These are phyloP conservation scores for Alternaria arbusti DNA, from an alignment of 2,329 filamentous ascomycete genomes.

Conservation along the genomic window DNA sequence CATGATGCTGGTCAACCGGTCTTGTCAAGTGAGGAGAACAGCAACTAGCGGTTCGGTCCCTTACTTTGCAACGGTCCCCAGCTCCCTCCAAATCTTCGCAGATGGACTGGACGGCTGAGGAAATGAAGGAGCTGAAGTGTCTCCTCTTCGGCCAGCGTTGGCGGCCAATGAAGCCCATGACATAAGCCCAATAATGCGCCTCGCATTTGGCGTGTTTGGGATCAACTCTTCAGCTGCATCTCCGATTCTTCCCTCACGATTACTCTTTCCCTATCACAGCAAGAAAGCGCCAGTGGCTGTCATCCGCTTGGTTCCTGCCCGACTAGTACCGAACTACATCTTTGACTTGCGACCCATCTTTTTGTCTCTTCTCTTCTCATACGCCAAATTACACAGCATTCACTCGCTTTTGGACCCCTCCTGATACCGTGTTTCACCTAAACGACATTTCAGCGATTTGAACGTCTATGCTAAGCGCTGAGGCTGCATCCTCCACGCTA, in stretches of 20 bases:
- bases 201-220: conserved; percentile 38
- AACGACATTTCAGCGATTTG: conserved; percentile 34
- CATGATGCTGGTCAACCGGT: neutral
- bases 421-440: conserved; percentile 39
- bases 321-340: conserved; percentile 15
- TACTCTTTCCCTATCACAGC: conserved; percentile 20
- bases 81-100: conserved; percentile 9
- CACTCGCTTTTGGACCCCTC: conserved; percentile 29
- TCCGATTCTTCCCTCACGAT: conserved; percentile 18
- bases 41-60: conserved; percentile 10
- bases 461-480: conserved; percentile 41
- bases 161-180: conserved; percentile 34
- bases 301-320: conserved; percentile 26
- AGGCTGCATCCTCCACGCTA: conserved; percentile 34
- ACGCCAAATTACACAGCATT: conserved; percentile 27
- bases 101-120: conserved; percentile 18
- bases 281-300: conserved; percentile 35
- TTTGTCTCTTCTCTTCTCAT: conserved; percentile 21
- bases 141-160: conserved; percentile 26
- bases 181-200: conserved; percentile 30
- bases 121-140: conserved; percentile 38
- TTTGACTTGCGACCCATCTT: conserved; percentile 20
- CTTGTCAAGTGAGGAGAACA: neutral
- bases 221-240: conserved; percentile 27
- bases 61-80: conserved; percentile 9